Conservation (phyloP, 306 rosid species). For the Mimosa pudica region DNA sequence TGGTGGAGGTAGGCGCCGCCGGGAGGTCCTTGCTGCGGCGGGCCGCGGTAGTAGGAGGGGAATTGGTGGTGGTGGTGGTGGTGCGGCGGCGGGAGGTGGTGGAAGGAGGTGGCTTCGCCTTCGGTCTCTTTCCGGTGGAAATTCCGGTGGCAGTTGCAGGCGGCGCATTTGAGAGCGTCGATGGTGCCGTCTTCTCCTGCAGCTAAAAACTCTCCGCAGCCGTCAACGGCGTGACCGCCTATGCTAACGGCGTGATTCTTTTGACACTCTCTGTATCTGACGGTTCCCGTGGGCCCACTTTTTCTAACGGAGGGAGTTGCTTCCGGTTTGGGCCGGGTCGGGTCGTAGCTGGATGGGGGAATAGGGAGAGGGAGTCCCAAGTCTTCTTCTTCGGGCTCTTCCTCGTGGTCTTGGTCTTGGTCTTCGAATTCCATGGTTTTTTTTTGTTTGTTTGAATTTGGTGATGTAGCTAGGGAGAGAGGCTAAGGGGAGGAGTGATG, state of each 20-base stretch:
- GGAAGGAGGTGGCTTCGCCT: slow-evolving; percentile 39
- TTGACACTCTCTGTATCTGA: slow-evolving; percentile 77
- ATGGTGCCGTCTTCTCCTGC: slow-evolving; percentile 84
- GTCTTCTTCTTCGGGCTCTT: slow-evolving; percentile 60
- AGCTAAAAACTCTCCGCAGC: slow-evolving; percentile 90
- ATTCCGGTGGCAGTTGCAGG: slow-evolving; percentile 94
- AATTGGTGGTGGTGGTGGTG: slow-evolving; percentile 45
- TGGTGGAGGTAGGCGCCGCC: slow-evolving; percentile 60
- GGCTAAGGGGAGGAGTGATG: not conserved
- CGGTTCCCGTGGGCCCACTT: not conserved
- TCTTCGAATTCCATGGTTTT: slow-evolving; percentile 68
- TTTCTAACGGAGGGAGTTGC: not conserved
- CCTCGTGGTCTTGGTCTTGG: slow-evolving; percentile 55
- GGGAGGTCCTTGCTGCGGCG: not conserved
- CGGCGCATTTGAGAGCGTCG: slow-evolving; percentile 90
- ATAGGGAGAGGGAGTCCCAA: slow-evolving; percentile 45
- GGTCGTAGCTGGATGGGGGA: slow-evolving; percentile 51
- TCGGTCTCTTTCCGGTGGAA: slow-evolving; percentile 88
- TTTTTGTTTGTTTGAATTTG: not conserved
- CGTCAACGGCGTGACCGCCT: slow-evolving; percentile 90
- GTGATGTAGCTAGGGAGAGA: not conserved
- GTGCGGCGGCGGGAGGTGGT: slow-evolving; percentile 26
- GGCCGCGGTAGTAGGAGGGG: slow-evolving; percentile 49
- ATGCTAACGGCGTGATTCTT: slow-evolving; percentile 85
- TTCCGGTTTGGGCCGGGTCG: slow-evolving; percentile 37